phyloP scores from a whole-genome alignment of 1,284 basidiomycete species.

The Malassezia restricta region DNA sequence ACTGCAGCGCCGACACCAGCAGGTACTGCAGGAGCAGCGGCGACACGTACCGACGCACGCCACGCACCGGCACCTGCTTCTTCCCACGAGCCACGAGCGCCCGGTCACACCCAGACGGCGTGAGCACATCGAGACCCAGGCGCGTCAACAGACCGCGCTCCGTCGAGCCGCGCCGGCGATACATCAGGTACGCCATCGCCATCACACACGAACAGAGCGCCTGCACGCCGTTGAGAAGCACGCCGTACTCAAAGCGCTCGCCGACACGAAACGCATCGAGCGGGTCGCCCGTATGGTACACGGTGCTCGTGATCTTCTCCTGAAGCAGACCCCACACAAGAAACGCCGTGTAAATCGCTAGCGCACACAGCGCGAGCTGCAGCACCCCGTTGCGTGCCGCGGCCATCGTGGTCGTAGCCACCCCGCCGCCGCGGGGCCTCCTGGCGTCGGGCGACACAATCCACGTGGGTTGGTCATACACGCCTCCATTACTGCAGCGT shows the following conservation, averaged over 20 bases:
- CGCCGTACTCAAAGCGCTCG: constrained; percentile 61
- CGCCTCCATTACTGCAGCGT: not conserved
- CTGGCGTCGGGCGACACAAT: too few relatives aligned
- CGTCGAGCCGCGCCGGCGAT: constrained; percentile 46
- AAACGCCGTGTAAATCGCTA: constrained; percentile 41
- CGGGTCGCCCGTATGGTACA: constrained; percentile 22
- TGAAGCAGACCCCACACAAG: constrained; percentile 44
- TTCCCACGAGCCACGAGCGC: constrained; percentile 11
- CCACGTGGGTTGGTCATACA: too few relatives aligned
- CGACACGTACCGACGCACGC: constrained; percentile 49
- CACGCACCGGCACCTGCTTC: not conserved
- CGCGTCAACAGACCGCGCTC: not conserved
- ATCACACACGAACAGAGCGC: constrained; percentile 67
- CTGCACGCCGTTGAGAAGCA: constrained; percentile 78
- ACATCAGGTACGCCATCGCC: constrained; percentile 65
- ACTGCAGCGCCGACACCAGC: constrained; percentile 62
- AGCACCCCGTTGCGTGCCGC: constrained; percentile 11
- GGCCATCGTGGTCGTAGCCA: not conserved
- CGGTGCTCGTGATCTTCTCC: constrained; percentile 38
- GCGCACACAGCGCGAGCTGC: constrained; percentile 33
- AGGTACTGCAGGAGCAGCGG: constrained; percentile 48
- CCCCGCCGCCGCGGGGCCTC: too few relatives aligned
- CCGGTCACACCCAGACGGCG: constrained; percentile 17
- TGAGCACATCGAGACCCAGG: constrained; percentile 33
- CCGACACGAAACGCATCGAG: constrained; percentile 23